Evolutionary conservation across 371 early-diverging fungal genomes (phyloP), one percentile per base, ranked within the genome.

Genomic region (Coelomomyces lativittatus): DNA sequence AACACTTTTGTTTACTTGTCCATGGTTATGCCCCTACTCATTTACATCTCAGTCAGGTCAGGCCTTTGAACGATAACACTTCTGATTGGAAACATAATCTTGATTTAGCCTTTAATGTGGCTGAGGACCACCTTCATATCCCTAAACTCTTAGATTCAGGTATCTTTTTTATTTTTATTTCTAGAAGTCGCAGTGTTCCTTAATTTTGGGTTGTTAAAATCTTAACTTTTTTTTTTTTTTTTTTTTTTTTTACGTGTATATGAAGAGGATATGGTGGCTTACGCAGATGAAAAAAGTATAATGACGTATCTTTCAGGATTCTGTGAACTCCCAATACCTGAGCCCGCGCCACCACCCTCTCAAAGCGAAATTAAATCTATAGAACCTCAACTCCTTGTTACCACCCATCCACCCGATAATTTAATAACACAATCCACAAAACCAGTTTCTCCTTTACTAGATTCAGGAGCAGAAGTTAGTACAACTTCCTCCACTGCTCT

Each of bases 21-120:
- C 79, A 83, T 53, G 64, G 70, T 21, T 76, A 78, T 47, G 61
- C 71, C 36, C 79, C 80, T 1, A 62, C 58, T 0, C 55, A 73
- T 30, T 48, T 82, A 12, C 66, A 39, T 57, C 77, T 12, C 58
- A 71, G 40, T 54, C 62, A 4, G 47, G 52, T 19, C 60, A 59
- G 44, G 50, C 52, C 12, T 33, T 47, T 4, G 40, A 38, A 31
- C 34, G 26, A 21, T 28, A 31, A 31, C 39, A 33, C 26, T 19
- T 57, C 55, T 15, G 60, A 65, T 17, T 67, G 67, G 70, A 44
- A 49, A 28, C 47, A 47, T 34, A 58, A 48, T 5, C 56, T 70
- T 19, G 50, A 51, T 12, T 35, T 40, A n/a, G 73, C 78, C 24
- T 80, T 80, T 48, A 51, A 54, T 7, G 40, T 74, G 25, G 76